phyloP scores from a whole-genome alignment of 2,329 filamentous ascomycete species.

The Apiospora hydei region DNA sequence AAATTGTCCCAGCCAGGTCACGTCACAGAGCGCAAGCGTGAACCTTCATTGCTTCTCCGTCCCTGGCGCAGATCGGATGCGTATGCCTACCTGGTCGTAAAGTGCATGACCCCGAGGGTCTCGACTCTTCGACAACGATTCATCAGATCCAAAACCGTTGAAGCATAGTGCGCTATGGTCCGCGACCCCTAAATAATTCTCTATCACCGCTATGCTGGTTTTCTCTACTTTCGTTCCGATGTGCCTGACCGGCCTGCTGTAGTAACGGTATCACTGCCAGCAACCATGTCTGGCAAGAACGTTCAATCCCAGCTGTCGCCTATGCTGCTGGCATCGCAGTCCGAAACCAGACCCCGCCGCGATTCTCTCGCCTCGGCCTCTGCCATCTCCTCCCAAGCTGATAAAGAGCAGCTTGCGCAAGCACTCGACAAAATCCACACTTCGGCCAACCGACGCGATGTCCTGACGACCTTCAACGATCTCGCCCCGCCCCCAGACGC shows the following conservation, averaged over 20 bases:
- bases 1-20: background rate
- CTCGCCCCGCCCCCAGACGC: slow-evolving; percentile 75
- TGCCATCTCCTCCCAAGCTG: slow-evolving; percentile 58
- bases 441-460: slow-evolving; percentile 83
- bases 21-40: slow-evolving; percentile 6
- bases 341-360: slow-evolving; percentile 45
- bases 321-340: slow-evolving; percentile 38
- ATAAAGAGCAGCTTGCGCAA: slow-evolving; percentile 78
- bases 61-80: slow-evolving; percentile 9
- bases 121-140: slow-evolving; percentile 13
- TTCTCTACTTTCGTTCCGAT: background rate
- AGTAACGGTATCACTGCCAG: slow-evolving; percentile 24
- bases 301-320: slow-evolving; percentile 46
- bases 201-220: slow-evolving; percentile 8
- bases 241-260: slow-evolving; percentile 9
- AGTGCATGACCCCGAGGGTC: background rate
- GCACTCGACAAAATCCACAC: slow-evolving; percentile 88
- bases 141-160: slow-evolving; percentile 9
- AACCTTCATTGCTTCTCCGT: background rate
- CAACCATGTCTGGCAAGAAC: slow-evolving; percentile 42
- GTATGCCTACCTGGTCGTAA: background rate
- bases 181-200: background rate
- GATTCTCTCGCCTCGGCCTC: slow-evolving; percentile 53
- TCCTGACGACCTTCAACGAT: slow-evolving; percentile 92
- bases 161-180: slow-evolving; percentile 14